These are phyloP conservation scores for Beta vulgaris DNA, from an alignment of 148 eudicot species.

Conservation along the genomic window DNA sequence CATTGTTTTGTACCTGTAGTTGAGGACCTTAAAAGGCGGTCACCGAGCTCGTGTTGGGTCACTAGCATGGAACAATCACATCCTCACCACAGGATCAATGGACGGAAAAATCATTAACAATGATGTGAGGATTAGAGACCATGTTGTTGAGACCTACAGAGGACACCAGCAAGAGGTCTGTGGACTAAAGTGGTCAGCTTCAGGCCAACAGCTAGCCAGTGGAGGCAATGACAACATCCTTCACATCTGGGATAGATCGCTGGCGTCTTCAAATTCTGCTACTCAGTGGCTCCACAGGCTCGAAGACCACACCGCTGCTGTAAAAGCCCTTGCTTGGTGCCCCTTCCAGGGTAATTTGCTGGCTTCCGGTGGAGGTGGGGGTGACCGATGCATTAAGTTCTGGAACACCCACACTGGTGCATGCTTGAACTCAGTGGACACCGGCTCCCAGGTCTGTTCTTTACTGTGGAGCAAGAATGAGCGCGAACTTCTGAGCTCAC, in stretches of 20 bases:
- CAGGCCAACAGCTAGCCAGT: constrained; percentile 84
- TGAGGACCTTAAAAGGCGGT: constrained; percentile 78
- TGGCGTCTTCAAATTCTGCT: constrained; percentile 63
- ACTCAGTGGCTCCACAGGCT: constrained; percentile 89
- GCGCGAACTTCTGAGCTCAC: constrained; percentile 86
- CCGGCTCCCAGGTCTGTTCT: constrained; percentile 91
- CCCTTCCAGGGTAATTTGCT: constrained; percentile 88
- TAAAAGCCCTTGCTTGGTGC: constrained; percentile 95
- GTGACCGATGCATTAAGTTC: constrained; percentile 80
- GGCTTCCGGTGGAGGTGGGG: constrained; percentile 92
- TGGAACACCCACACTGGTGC: constrained; percentile 99
- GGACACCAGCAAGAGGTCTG: constrained; percentile 94
- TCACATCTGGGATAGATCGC: constrained; percentile 83
- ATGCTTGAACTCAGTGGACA: constrained; percentile 81
- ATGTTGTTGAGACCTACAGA: constrained; percentile 63
- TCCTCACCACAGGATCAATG: constrained; percentile 87
- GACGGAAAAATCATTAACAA: constrained; percentile 77
- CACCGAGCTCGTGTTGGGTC: constrained; percentile 81
- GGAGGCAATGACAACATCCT: constrained; percentile 90
- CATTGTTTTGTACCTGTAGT: constrained; percentile 31
- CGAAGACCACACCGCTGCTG: constrained; percentile 93
- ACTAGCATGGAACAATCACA: constrained; percentile 86
- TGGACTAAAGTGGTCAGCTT: constrained; percentile 89
- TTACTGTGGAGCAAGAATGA: constrained; percentile 89
- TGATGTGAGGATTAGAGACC: constrained; percentile 65